Conservation (phyloP, 257 asterid species). For the Salvia rosmarinus region DNA sequence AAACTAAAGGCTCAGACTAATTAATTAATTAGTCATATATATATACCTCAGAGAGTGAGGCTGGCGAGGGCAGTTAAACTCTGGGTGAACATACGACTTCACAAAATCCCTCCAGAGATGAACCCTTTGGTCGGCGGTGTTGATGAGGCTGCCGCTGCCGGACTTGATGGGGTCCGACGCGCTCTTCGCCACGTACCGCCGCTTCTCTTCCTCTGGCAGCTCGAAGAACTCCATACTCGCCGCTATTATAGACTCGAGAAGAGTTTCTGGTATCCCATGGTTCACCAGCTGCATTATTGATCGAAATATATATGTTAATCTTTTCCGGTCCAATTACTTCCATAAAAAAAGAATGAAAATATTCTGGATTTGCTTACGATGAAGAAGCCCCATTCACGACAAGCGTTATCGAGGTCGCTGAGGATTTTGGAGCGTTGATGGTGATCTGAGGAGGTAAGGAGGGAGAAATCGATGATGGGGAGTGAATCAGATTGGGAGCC, state of each 20-base stretch:
- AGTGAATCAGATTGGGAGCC: slow-evolving; percentile 38
- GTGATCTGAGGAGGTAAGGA: slow-evolving; percentile 33
- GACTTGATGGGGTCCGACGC: slow-evolving; percentile 1
- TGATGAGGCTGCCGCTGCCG: slow-evolving; percentile 8
- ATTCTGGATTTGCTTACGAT: not conserved
- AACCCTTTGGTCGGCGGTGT: not conserved
- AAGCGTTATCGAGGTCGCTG: slow-evolving; percentile 40
- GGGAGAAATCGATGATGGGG: slow-evolving; percentile 51
- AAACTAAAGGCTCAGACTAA: not conserved
- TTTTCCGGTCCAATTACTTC: no score
- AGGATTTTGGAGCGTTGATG: slow-evolving; percentile 38
- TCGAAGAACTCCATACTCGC: slow-evolving; percentile 5
- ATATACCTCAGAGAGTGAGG: slow-evolving; percentile 4
- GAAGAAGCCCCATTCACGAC: slow-evolving; percentile 58
- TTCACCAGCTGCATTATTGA: not conserved
- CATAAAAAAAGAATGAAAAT: no score
- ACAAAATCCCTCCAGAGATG: slow-evolving; percentile 17
- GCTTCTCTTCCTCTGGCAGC: slow-evolving; percentile 23
- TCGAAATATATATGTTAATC: not conserved
- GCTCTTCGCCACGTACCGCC: not conserved
- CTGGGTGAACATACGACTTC: slow-evolving; percentile 17
- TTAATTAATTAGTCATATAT: no score
- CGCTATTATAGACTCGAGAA: not conserved
- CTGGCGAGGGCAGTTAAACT: not conserved
- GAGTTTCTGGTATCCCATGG: slow-evolving; percentile 3